Conservation (phyloP, 805 yeast species). For the Starmerella asiatica region DNA sequence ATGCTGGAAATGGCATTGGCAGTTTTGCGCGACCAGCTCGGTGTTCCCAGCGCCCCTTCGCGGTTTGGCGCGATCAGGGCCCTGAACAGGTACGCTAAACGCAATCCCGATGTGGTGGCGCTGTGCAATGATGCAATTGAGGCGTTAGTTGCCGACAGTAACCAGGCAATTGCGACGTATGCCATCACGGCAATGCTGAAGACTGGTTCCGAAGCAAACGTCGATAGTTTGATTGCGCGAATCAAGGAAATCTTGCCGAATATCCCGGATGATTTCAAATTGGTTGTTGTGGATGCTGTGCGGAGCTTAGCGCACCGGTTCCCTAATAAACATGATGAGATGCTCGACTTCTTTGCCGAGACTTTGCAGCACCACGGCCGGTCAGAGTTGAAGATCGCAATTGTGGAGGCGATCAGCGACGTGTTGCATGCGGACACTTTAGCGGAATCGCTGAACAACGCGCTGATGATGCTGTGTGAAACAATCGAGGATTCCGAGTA, state of each 20-base stretch:
- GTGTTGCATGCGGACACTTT: constrained; percentile 50
- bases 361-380: constrained; percentile 87
- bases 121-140: constrained; percentile 73
- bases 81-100: constrained; percentile 70
- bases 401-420: constrained; percentile 87
- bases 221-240: constrained; percentile 76
- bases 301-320: constrained; percentile 83
- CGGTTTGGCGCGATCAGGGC: constrained; percentile 89
- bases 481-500: constrained; percentile 97
- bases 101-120: constrained; percentile 56
- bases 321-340: constrained; percentile 75
- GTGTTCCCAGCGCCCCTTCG: constrained; percentile 81
- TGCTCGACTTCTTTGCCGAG: constrained; percentile 70
- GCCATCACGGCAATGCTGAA: constrained; percentile 92
- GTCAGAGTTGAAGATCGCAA: constrained; percentile 65
- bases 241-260: constrained; percentile 83
- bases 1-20: constrained; percentile 39
- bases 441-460: constrained; percentile 27
- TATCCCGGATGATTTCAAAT: constrained; percentile 88
- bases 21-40: constrained; percentile 59
- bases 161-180: constrained; percentile 86
- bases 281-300: constrained; percentile 89
- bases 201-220: constrained; percentile 82
- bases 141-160: constrained; percentile 69
- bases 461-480: constrained; percentile 83